phyloP scores from a whole-genome alignment of 2,329 filamentous ascomycete genomes.

The Apiospora koreana region DNA sequence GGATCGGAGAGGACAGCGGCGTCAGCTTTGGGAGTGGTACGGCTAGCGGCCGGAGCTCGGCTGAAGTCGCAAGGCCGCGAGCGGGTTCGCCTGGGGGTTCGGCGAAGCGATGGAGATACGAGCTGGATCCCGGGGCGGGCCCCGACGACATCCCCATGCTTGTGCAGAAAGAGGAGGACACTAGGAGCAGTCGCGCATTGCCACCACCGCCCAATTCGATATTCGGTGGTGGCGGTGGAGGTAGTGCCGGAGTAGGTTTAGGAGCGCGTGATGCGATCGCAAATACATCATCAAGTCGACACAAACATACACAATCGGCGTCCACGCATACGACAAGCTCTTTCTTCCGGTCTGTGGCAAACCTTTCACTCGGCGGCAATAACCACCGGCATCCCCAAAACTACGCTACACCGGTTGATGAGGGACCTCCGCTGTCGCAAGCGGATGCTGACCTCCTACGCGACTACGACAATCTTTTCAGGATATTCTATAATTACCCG shows the following conservation, averaged over 20 bases:
- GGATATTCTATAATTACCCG: constrained; percentile 92
- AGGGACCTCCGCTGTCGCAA: constrained; percentile 48
- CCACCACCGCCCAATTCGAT: constrained; percentile 44
- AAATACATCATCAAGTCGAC: constrained; percentile 58
- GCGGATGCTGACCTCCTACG: constrained; percentile 76
- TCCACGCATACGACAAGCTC: constrained; percentile 45
- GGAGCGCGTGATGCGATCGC: constrained; percentile 33
- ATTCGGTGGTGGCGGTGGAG: constrained; percentile 52
- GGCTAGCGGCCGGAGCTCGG: constrained; percentile 29
- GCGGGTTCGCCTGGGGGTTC: constrained; percentile 38
- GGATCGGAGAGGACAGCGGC: constrained; percentile 50
- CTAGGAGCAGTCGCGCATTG: constrained; percentile 17
- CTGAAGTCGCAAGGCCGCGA: constrained; percentile 36
- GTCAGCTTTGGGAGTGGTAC: constrained; percentile 35
- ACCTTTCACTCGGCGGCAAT: constrained; percentile 61
- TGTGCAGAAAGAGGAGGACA: constrained; percentile 69
- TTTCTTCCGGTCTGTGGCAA: constrained; percentile 88
- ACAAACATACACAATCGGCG: constrained; percentile 55
- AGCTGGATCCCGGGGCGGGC: constrained; percentile 74
- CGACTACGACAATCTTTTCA: constrained; percentile 94
- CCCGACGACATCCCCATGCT: constrained; percentile 84
- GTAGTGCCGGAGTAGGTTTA: not conserved
- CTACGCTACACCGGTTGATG: constrained; percentile 23
- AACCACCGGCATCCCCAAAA: constrained; percentile 29
- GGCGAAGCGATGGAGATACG: constrained; percentile 78